phyloP scores from a whole-genome alignment of 176 grass and related monocot species.

The Elymus sibiricus region DNA sequence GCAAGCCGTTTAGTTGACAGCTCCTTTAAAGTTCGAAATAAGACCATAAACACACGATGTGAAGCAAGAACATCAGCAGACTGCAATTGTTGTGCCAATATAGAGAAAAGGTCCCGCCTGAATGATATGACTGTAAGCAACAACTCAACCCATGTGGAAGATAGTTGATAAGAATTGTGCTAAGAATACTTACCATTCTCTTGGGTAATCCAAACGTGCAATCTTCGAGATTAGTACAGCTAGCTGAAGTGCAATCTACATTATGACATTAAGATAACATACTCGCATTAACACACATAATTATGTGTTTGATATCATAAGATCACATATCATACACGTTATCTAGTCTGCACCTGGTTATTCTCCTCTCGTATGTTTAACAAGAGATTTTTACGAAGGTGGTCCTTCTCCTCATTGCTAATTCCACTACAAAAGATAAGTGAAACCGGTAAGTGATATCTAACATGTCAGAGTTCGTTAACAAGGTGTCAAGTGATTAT shows the following conservation, averaged over 20 bases:
- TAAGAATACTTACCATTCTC: conserved; percentile 67
- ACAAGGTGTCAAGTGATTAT: background rate
- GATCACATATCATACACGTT: background rate
- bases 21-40: conserved; percentile 97
- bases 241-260: conserved; percentile 86
- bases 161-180: conserved; percentile 10
- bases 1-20: conserved; percentile 92
- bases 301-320: background rate
- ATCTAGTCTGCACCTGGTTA: conserved; percentile 56
- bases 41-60: conserved; percentile 81
- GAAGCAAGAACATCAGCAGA: conserved; percentile 89
- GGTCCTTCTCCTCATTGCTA: conserved; percentile 91
- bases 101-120: conserved; percentile 88
- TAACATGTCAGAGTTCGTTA: background rate
- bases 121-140: conserved; percentile 32
- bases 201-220: conserved; percentile 95
- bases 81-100: conserved; percentile 80
- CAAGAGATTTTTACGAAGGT: conserved; percentile 86
- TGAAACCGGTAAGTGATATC: background rate
- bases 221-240: conserved; percentile 97
- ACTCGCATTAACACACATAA: background rate
- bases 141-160: conserved; percentile 1
- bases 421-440: conserved; percentile 71
- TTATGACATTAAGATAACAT: conserved; percentile 12
- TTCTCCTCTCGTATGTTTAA: conserved; percentile 92